These are phyloP conservation scores for Nephelium lappaceum DNA, from an alignment of 345 rosid species.

Conservation along the genomic window DNA sequence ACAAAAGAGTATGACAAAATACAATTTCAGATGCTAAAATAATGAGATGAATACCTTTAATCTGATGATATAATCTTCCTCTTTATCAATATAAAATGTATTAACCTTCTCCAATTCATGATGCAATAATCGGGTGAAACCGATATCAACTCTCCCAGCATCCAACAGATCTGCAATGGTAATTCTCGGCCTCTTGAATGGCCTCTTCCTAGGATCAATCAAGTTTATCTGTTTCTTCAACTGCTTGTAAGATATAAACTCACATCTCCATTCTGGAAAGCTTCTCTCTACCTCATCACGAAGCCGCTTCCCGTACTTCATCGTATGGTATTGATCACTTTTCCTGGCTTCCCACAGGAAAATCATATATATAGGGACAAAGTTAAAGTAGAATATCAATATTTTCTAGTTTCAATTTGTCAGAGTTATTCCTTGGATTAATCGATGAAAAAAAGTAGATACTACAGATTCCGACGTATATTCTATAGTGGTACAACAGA, in stretches of 20 bases:
- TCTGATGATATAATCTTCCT: slow-evolving; percentile 46
- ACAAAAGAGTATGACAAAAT: not conserved
- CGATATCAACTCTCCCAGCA: slow-evolving; percentile 12
- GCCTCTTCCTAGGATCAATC: slow-evolving; percentile 20
- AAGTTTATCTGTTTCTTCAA: slow-evolving; percentile 46
- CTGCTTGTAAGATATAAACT: slow-evolving; percentile 41
- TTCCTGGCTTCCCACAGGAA: not conserved
- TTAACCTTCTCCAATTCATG: slow-evolving; percentile 41
- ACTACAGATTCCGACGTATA: not conserved
- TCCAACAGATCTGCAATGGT: slow-evolving; percentile 17
- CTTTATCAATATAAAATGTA: slow-evolving; percentile 43
- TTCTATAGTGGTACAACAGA: not conserved
- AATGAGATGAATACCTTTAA: slow-evolving; percentile 29
- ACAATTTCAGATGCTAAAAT: not conserved
- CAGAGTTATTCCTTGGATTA: slow-evolving; percentile 4
- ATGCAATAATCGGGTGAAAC: slow-evolving; percentile 34
- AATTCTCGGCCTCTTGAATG: slow-evolving; percentile 22
- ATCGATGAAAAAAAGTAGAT: slow-evolving; percentile 3
- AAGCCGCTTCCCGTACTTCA: slow-evolving; percentile 47
- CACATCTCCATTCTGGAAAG: slow-evolving; percentile 41
- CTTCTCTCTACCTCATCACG: slow-evolving; percentile 36
- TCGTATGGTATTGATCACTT: not conserved
- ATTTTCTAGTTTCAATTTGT: not conserved
- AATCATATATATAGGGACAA: not conserved
- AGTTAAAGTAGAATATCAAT: not conserved